Conservation (phyloP, 2,329 filamentous ascomycete genomes). For the Penicillium concentricum region DNA sequence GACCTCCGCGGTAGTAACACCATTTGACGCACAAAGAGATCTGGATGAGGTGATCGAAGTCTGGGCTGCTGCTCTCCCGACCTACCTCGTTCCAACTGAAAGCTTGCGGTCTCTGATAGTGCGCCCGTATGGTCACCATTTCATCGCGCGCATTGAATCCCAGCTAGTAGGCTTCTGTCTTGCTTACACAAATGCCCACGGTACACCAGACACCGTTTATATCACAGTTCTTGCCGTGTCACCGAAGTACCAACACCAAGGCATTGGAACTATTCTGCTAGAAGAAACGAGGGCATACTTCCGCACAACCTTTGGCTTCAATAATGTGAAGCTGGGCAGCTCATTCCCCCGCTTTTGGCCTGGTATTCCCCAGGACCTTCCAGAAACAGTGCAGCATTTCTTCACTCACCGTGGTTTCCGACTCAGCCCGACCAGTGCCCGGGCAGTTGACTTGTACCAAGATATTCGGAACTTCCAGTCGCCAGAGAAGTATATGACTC, state of each 20-base stretch:
- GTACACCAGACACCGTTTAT: slow-evolving; percentile 26
- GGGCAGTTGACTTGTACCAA: slow-evolving; percentile 43
- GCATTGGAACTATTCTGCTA: slow-evolving; percentile 41
- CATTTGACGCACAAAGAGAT: slow-evolving; percentile 26
- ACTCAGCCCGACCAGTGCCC: slow-evolving; percentile 23
- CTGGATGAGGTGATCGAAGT: slow-evolving; percentile 29
- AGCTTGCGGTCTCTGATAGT: slow-evolving; percentile 30
- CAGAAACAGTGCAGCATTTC: slow-evolving; percentile 37
- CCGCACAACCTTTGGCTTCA: slow-evolving; percentile 24
- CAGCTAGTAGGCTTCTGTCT: slow-evolving; percentile 41
- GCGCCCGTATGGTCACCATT: slow-evolving; percentile 32
- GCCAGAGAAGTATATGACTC: slow-evolving; percentile 35
- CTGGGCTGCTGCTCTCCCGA: slow-evolving; percentile 40
- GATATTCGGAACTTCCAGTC: slow-evolving; percentile 38
- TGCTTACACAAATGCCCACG: slow-evolving; percentile 30
- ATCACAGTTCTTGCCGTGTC: slow-evolving; percentile 42
- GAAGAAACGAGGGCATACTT: slow-evolving; percentile 30
- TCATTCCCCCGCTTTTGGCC: slow-evolving; percentile 49
- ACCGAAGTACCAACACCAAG: slow-evolving; percentile 34
- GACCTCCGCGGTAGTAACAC: slow-evolving; percentile 12
- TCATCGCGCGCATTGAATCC: slow-evolving; percentile 30
- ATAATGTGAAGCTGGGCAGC: slow-evolving; percentile 28
- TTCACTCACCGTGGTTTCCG: slow-evolving; percentile 45
- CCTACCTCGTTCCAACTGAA: slow-evolving; percentile 33
- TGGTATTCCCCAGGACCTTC: slow-evolving; percentile 42